Evolutionary conservation across 805 yeast genomes (phyloP).

Genomic region (Monosporozyma unispora): DNA sequence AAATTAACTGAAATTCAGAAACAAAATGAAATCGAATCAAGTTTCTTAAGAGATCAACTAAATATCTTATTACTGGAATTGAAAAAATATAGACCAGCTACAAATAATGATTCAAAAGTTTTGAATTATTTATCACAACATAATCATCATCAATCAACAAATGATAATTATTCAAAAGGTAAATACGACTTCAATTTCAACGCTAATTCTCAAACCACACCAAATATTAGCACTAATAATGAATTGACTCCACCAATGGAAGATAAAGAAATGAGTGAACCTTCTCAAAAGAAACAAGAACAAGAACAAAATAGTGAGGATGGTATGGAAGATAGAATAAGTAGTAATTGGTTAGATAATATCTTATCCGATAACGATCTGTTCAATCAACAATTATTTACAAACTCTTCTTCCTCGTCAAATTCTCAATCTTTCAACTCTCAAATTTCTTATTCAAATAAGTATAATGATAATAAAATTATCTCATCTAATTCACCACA

Average conservation of each 20-base stretch:
- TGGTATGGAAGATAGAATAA: neutral
- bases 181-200: neutral
- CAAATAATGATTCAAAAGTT: constrained; percentile 24
- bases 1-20: constrained; percentile 61
- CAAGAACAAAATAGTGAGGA: neutral
- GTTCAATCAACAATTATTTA: constrained; percentile 7
- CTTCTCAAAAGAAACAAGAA: neutral
- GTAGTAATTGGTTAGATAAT: constrained; percentile 10
- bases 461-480: constrained; percentile 1
- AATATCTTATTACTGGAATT: constrained; percentile 65
- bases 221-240: neutral
- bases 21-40: constrained; percentile 62
- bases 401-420: neutral
- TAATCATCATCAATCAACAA: neutral
- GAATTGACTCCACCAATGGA: neutral
- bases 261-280: neutral
- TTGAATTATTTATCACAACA: constrained; percentile 17
- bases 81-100: constrained; percentile 43
- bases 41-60: constrained; percentile 68
- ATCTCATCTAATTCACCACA: constrained; percentile 3
- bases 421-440: constrained; percentile 2
- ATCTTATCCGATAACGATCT: constrained; percentile 15
- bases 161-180: neutral
- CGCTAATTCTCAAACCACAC: neutral
- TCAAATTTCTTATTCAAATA: neutral